A percentile compares a stretch with the other conserved stretches of the same genome.
phyloP scores from a whole-genome alignment of 192 early-diverging fungal species.

The Gryganskiella cystojenkinii region DNA sequence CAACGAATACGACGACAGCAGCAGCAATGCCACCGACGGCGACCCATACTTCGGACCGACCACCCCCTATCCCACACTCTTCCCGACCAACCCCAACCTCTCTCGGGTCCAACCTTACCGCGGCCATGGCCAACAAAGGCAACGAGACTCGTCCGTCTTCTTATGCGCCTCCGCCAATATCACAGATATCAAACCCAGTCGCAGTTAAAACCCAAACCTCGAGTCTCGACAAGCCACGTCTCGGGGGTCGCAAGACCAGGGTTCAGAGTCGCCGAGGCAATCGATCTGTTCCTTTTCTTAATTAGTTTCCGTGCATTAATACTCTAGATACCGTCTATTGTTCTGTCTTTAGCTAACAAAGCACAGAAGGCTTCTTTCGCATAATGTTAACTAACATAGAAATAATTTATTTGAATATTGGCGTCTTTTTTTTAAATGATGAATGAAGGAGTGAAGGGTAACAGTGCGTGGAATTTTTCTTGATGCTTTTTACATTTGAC shows the following conservation, averaged over 20 bases:
- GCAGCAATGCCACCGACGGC: neutral
- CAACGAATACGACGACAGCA: neutral
- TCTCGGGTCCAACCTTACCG: neutral
- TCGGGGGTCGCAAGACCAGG: too few species aligned
- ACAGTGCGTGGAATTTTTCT: neutral
- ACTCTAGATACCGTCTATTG: too few species aligned
- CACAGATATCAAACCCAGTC: too few species aligned
- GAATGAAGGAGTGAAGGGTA: neutral
- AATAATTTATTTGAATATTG: neutral
- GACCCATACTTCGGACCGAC: neutral
- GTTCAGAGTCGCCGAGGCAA: too few species aligned
- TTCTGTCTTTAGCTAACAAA: neutral
- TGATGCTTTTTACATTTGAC: neutral
- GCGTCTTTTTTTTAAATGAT: slow-evolving; percentile 41
- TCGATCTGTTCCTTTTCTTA: too few species aligned
- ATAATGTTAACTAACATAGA: neutral
- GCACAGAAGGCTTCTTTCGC: neutral
- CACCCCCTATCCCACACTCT: slow-evolving; percentile 9
- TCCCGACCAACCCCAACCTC: slow-evolving; percentile 17
- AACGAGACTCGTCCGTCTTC: neutral
- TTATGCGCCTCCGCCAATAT: too few species aligned
- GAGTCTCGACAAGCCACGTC: too few species aligned
- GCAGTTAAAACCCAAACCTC: too few species aligned
- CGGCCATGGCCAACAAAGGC: neutral
- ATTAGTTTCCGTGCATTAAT: too few species aligned